These are phyloP conservation scores for Phoenix roebelenii DNA, from an alignment of 176 grass and related monocot genomes.

Conservation along the genomic window DNA sequence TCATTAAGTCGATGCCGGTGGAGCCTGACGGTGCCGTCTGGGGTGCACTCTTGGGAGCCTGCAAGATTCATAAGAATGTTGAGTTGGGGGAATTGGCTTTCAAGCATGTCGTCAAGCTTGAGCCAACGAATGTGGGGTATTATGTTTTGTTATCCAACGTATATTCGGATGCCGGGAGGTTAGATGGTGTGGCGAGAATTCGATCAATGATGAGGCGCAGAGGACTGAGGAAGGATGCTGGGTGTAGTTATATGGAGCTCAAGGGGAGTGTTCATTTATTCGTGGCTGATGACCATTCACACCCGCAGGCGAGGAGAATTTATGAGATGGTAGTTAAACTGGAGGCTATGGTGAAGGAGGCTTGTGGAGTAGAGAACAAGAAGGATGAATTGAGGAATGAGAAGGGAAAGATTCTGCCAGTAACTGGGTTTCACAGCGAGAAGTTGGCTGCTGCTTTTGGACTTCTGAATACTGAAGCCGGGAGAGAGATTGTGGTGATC, in stretches of 20 bases:
- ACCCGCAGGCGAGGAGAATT: conserved; percentile 45
- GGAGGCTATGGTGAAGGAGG: conserved; percentile 34
- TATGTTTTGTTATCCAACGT: conserved; percentile 67
- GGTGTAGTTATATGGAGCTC: conserved; percentile 54
- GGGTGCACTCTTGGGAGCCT: conserved; percentile 63
- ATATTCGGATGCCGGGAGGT: conserved; percentile 33
- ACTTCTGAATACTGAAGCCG: conserved; percentile 33
- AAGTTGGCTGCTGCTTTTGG: conserved; percentile 58
- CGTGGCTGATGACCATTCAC: conserved; percentile 72
- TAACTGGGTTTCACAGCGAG: conserved; percentile 53
- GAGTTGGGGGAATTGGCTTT: conserved; percentile 44
- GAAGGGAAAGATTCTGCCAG: background rate
- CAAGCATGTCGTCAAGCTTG: conserved; percentile 31
- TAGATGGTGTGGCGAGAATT: conserved; percentile 31
- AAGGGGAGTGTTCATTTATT: conserved; percentile 51
- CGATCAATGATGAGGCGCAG: conserved; percentile 43
- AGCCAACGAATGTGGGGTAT: conserved; percentile 51
- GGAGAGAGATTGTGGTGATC: conserved; percentile 56
- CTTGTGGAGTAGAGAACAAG: too few relatives aligned
- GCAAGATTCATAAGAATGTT: conserved; percentile 62
- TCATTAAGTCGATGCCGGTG: conserved; percentile 49
- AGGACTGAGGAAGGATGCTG: conserved; percentile 63
- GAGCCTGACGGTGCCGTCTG: conserved; percentile 44
- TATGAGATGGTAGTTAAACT: conserved; percentile 40
- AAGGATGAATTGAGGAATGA: background rate